Conservation (phyloP, 306 rosid species). For the Cucumis melo region DNA sequence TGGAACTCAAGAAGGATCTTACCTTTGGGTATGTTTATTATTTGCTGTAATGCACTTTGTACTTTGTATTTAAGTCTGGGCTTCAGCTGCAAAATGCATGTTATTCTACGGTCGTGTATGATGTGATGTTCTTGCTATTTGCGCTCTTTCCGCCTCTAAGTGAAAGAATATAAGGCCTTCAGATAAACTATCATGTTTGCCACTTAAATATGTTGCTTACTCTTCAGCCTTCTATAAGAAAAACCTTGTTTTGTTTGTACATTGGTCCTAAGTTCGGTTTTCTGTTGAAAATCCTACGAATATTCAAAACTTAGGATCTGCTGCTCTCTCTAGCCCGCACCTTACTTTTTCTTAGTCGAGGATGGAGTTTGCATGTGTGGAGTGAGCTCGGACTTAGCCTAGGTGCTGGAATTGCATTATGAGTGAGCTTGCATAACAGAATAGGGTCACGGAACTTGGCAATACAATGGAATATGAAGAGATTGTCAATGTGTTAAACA, state of each 20-base stretch:
- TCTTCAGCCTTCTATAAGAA: neutral
- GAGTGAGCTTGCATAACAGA: neutral
- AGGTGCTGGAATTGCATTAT: neutral
- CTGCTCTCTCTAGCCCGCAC: neutral
- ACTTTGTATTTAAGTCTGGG: neutral
- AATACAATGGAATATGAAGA: neutral
- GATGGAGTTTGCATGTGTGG: neutral
- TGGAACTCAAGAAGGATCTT: conserved; percentile 97
- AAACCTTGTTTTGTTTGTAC: neutral
- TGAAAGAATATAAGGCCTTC: neutral
- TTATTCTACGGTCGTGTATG: neutral
- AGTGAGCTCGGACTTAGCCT: neutral
- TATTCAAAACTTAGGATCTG: neutral
- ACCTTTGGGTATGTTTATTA: conserved; percentile 65
- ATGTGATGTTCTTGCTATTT: neutral
- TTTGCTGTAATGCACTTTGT: neutral
- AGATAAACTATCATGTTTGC: neutral
- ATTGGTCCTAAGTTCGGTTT: neutral
- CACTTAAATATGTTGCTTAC: neutral
- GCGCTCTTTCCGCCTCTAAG: neutral
- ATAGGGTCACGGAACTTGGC: neutral
- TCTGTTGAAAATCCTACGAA: neutral
- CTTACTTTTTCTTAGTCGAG: neutral
- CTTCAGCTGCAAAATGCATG: neutral
- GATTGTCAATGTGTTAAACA: neutral